Evolutionary conservation across 441 rosid genomes (phyloP), one percentile per base, ranked within the genome.

Genomic region (Bocquillonia castaneifolia): DNA sequence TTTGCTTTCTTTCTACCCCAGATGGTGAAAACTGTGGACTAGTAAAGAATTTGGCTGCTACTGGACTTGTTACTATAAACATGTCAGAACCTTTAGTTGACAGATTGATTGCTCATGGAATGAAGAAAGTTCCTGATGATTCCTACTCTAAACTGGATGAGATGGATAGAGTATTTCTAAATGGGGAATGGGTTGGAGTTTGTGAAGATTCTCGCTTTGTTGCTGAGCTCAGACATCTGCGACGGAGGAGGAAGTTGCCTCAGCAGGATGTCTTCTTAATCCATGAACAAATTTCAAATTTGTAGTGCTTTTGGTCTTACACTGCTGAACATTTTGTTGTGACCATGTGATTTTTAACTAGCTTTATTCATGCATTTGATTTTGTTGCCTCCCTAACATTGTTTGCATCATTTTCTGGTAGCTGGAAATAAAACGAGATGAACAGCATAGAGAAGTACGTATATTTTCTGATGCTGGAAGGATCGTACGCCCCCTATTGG

Each of bases 21-120:
- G 97, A 92, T 83, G 99, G 97, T 57, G 98, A 94, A 82, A 92
- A 94, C 62, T 94, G 98, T 73, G 99, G 98, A 44, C 97, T 92
- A 54, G 98, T 94, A 50, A 94, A 88, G 78, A 90, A 92, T 63
- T 72, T 94, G 75, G 84, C 91, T 59, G 81, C 74, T 69, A 90
- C 96, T 40, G 97, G 97, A 61, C 84, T 94, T 63, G 86, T 90
- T 29, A 92, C 87, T 68, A 87, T 83, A 39, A 76, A 82, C n/a
- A 53, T 83, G 32, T 57, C 66, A 66, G 90, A 88, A 77, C 78
- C 88, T 58, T 48, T 88, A 67, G 47, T 74, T 52, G 83, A 78
- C 25, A 77, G 39, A 22, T 72, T 92, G 61, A 74, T 69, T 62
- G 82, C 78, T 45, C 82, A 82, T 51, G 99, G 97, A 62, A 88